phyloP scores from a whole-genome alignment of 2,329 filamentous ascomycete species.

The Septoria linicola region DNA sequence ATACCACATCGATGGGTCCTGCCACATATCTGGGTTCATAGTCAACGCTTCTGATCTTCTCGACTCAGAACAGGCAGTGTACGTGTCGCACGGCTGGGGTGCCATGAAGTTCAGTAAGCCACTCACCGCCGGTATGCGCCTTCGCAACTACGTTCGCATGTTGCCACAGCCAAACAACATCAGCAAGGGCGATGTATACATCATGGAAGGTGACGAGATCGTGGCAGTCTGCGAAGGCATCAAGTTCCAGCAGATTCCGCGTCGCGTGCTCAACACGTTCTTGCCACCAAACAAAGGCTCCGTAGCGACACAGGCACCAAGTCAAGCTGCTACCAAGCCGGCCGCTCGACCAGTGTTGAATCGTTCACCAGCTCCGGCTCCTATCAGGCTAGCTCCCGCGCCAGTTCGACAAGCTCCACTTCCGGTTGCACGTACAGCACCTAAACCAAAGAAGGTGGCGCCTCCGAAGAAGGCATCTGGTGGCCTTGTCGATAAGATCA shows the following conservation, averaged over 20 bases:
- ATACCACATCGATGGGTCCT: constrained; percentile 60
- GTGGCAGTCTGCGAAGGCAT: constrained; percentile 60
- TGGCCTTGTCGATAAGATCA: constrained; percentile 53
- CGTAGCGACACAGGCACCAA: constrained; percentile 35
- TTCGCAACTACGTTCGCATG: constrained; percentile 63
- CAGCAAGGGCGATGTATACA: constrained; percentile 60
- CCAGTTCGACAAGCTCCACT: constrained; percentile 26
- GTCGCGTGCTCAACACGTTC: constrained; percentile 65
- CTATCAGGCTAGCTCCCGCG: constrained; percentile 27
- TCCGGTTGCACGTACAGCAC: constrained; percentile 42
- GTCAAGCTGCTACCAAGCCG: constrained; percentile 33
- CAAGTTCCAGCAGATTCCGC: constrained; percentile 67
- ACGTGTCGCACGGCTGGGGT: constrained; percentile 63
- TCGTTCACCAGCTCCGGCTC: constrained; percentile 37
- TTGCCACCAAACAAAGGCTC: constrained; percentile 57
- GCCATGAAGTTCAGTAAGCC: constrained; percentile 51
- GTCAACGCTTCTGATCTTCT: constrained; percentile 60
- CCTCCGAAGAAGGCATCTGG: constrained; percentile 54
- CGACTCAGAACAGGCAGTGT: constrained; percentile 60
- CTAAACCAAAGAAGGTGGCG: constrained; percentile 53
- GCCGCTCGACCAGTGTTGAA: constrained; percentile 32
- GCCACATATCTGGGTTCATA: constrained; percentile 59
- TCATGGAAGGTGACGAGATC: constrained; percentile 59
- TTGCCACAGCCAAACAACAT: constrained; percentile 56
- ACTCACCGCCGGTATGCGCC: constrained; percentile 51